Evolutionary conservation across 352 stramenopile genomes (phyloP).

Genomic region (Halophytophthora batemanensis): DNA sequence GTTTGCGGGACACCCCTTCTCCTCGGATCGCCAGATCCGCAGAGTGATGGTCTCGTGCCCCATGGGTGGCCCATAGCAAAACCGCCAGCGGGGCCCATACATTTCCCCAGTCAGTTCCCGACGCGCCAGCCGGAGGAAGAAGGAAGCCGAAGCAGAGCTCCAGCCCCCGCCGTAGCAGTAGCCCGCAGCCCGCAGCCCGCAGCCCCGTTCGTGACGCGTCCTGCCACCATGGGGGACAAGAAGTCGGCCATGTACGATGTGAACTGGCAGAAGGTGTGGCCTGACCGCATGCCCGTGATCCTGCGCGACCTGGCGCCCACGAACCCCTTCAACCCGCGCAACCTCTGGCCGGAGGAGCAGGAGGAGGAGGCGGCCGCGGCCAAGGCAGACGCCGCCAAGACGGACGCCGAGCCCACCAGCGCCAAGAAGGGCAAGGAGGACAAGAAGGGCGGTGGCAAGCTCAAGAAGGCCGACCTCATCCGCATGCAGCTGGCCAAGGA

Average conservation of each 20-base stretch:
- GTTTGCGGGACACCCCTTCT: too few relatives aligned
- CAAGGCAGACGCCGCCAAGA: conserved; percentile 1
- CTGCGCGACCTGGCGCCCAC: conserved; percentile 78
- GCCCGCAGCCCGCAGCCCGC: conserved; percentile 4
- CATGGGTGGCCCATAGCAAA: too few relatives aligned
- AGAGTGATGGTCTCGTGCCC: too few relatives aligned
- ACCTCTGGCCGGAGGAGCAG: conserved; percentile 82
- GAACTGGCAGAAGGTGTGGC: conserved; percentile 89
- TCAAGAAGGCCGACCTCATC: conserved; percentile 88
- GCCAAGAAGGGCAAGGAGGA: conserved; percentile 37
- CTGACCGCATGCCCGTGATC: conserved; percentile 86
- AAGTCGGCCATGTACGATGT: conserved; percentile 85
- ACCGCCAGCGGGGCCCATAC: too few relatives aligned
- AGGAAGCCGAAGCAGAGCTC: too few relatives aligned
- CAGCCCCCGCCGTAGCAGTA: background rate
- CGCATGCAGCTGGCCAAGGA: conserved; percentile 85
- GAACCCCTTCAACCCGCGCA: conserved; percentile 86
- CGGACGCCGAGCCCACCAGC: background rate
- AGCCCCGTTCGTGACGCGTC: too few relatives aligned
- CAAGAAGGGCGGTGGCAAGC: conserved; percentile 43
- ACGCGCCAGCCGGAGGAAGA: too few relatives aligned
- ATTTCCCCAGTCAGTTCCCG: too few relatives aligned
- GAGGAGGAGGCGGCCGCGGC: conserved; percentile 38
- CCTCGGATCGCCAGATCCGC: too few relatives aligned
- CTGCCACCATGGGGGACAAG: conserved; percentile 46